Evolutionary conservation across 176 grass and related monocot genomes (phyloP).

Genomic region (Musa beccarii): DNA sequence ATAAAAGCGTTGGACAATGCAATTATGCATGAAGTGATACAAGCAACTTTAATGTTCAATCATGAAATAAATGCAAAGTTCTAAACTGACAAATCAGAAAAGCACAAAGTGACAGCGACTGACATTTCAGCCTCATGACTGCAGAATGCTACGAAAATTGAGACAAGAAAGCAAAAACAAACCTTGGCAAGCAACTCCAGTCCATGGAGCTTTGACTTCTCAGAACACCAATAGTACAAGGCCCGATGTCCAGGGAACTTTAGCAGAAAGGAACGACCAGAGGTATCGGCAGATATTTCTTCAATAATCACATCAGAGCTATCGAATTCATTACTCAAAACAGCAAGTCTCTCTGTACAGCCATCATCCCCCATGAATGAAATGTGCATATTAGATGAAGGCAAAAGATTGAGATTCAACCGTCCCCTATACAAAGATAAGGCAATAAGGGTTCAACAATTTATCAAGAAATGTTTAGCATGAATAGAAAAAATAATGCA

Average conservation of each 20-base stretch:
- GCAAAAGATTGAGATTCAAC: constrained; percentile 57
- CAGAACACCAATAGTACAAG: constrained; percentile 91
- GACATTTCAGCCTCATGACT: background rate
- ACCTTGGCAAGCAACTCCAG: constrained; percentile 74
- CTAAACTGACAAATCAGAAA: background rate
- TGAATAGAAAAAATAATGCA: background rate
- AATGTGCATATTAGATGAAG: constrained; percentile 58
- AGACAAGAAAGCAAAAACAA: constrained; percentile 4
- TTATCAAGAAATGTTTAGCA: background rate
- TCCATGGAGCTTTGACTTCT: constrained; percentile 71
- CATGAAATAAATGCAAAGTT: background rate
- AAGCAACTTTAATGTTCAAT: background rate
- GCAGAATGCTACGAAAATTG: too few species aligned
- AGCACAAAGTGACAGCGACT: background rate
- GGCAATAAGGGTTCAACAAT: background rate
- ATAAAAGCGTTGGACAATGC: too few species aligned
- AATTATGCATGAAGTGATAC: too few species aligned
- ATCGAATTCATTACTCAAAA: constrained; percentile 35
- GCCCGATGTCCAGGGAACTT: constrained; percentile 44
- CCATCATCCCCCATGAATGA: constrained; percentile 71
- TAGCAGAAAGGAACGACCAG: constrained; percentile 65
- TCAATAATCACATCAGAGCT: constrained; percentile 40
- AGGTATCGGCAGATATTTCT: constrained; percentile 73
- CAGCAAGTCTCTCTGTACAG: constrained; percentile 45
- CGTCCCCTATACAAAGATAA: constrained; percentile 52